These are phyloP conservation scores for Dendrobium huoshanense DNA, from an alignment of 106 monocot species.

Conservation along the genomic window DNA sequence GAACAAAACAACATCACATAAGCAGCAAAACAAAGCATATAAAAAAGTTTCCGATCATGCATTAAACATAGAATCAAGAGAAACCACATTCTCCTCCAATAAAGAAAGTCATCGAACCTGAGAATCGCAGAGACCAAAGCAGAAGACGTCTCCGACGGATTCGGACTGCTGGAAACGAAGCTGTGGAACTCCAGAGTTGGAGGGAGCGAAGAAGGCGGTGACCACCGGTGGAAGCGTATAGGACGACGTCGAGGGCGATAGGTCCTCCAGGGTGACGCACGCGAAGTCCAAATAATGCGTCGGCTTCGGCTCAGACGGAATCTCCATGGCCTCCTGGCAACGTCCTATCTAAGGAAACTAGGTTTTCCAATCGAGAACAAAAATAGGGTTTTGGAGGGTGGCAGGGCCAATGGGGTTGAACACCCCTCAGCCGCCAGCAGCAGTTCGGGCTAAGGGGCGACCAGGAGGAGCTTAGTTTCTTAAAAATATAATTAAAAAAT, in stretches of 20 bases:
- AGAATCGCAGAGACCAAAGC: slow-evolving; percentile 11
- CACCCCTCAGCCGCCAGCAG: neutral
- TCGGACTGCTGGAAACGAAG: slow-evolving; percentile 13
- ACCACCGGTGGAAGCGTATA: slow-evolving; percentile 2
- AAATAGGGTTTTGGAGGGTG: slow-evolving; percentile 16
- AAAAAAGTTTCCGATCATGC: neutral
- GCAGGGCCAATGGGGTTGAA: neutral
- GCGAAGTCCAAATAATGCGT: slow-evolving; percentile 20
- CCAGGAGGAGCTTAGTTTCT: neutral
- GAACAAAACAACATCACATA: neutral
- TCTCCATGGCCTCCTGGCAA: slow-evolving; percentile 19
- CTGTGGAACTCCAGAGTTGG: slow-evolving; percentile 19
- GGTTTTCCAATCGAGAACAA: slow-evolving; percentile 8
- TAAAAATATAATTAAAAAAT: too few relatives aligned
- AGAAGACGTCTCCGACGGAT: slow-evolving; percentile 6
- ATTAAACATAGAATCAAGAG: neutral
- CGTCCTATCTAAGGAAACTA: neutral
- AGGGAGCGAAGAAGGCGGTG: slow-evolving; percentile 14
- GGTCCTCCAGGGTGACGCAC: slow-evolving; percentile 29
- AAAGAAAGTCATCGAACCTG: slow-evolving; percentile 22
- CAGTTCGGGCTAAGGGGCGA: neutral
- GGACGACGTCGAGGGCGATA: slow-evolving; percentile 22
- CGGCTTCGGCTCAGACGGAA: slow-evolving; percentile 3
- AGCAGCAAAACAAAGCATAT: neutral
- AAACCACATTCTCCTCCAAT: neutral